phyloP scores from a whole-genome alignment of 75 land plant species.

The Picea glauca region DNA sequence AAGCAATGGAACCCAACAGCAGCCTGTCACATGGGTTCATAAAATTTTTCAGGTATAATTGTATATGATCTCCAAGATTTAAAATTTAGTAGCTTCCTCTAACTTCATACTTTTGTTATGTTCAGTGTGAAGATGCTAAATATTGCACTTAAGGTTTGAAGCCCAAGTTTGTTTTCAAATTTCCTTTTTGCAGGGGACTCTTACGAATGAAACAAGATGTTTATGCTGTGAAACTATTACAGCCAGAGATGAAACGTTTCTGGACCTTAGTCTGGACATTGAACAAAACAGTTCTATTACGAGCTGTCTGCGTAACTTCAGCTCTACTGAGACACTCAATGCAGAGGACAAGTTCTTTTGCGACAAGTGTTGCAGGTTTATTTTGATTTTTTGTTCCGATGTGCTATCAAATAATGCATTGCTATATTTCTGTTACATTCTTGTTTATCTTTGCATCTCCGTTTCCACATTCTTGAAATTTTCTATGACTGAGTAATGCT shows the following conservation, averaged over 20 bases:
- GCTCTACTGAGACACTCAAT: constrained; percentile 91
- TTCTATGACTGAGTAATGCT: too few relatives aligned
- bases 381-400: too few relatives aligned
- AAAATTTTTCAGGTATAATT: constrained; percentile 80
- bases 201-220: constrained; percentile 96
- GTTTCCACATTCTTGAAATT: constrained; percentile 29
- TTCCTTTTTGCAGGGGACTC: constrained; percentile 54
- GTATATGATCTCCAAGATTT: neutral
- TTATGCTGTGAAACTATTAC: constrained; percentile 93
- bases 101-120: too few relatives aligned
- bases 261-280: constrained; percentile 94
- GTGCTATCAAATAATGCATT: too few relatives aligned
- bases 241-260: constrained; percentile 93
- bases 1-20: constrained; percentile 48
- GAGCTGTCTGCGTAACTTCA: constrained; percentile 94
- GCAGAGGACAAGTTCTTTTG: constrained; percentile 98
- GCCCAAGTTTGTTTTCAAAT: too few relatives aligned
- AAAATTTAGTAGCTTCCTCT: too few relatives aligned
- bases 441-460: too few relatives aligned
- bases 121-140: too few relatives aligned
- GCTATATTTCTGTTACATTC: too few relatives aligned
- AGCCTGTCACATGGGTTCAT: constrained; percentile 91
- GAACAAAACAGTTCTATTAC: constrained; percentile 98
- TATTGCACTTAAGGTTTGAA: too few relatives aligned
- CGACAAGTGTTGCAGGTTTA: constrained; percentile 95